Conservation (phyloP, 148 eudicot genomes). For the Nepenthes mirabilis region DNA sequence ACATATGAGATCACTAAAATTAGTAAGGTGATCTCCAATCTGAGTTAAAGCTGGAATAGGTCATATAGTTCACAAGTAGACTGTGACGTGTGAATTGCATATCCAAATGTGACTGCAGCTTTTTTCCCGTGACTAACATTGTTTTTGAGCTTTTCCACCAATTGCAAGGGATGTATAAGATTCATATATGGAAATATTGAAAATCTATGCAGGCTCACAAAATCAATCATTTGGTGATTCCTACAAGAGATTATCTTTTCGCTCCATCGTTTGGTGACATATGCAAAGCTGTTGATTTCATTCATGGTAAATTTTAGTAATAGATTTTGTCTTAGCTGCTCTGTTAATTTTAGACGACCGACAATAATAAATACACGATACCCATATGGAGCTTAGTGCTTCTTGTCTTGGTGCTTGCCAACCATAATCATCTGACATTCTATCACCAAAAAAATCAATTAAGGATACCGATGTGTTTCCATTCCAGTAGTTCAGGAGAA, state of each 20-base stretch:
- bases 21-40: neutral
- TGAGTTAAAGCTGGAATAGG: neutral
- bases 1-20: no score
- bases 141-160: neutral
- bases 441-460: no score
- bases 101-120: no score
- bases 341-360: neutral
- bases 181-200: neutral
- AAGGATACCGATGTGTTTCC: no score
- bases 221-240: constrained; percentile 79
- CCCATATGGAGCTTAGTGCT: no score
- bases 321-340: neutral
- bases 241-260: constrained; percentile 84
- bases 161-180: neutral
- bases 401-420: no score
- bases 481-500: no score
- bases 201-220: constrained; percentile 41
- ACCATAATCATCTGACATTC: no score
- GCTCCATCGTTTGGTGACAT: constrained; percentile 75
- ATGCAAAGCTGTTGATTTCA: constrained; percentile 69
- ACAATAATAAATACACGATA: neutral
- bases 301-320: constrained; percentile 33
- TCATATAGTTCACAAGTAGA: no score
- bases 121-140: neutral
- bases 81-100: no score